Evolutionary conservation across 2,329 filamentous ascomycete genomes (phyloP).

Genomic region (Apiospora kogelbergensis): DNA sequence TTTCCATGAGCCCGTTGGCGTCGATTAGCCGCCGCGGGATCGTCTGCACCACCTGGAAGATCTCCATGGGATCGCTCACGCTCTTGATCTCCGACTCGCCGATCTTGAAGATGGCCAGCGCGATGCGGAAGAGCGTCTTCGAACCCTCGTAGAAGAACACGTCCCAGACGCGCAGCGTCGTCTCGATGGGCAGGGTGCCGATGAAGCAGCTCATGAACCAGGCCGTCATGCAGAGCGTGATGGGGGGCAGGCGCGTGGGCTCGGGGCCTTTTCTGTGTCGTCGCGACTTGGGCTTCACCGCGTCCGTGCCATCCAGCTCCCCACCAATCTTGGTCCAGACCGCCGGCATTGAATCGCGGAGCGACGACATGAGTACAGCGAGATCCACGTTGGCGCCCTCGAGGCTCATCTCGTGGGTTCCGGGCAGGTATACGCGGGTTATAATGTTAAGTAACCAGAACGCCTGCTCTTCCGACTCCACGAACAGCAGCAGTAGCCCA

Average conservation of each 20-base stretch:
- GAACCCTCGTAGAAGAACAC: slow-evolving; percentile 94
- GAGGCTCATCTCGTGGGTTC: slow-evolving; percentile 86
- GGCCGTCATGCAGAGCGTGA: slow-evolving; percentile 88
- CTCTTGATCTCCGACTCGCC: slow-evolving; percentile 79
- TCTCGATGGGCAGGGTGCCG: slow-evolving; percentile 87
- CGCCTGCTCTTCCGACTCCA: slow-evolving; percentile 82
- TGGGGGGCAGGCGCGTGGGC: slow-evolving; percentile 71
- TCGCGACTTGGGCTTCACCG: slow-evolving; percentile 37
- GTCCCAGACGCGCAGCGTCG: slow-evolving; percentile 90
- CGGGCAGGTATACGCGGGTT: slow-evolving; percentile 82
- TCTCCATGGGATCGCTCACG: slow-evolving; percentile 86
- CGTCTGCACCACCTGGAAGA: slow-evolving; percentile 90
- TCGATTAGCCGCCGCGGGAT: slow-evolving; percentile 81
- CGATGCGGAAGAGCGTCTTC: slow-evolving; percentile 90
- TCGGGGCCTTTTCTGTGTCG: slow-evolving; percentile 39
- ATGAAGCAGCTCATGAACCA: slow-evolving; percentile 99
- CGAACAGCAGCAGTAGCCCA: slow-evolving; percentile 83
- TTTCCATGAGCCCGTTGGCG: slow-evolving; percentile 77
- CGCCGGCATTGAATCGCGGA: slow-evolving; percentile 77
- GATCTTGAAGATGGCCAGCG: slow-evolving; percentile 86
- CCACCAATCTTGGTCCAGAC: slow-evolving; percentile 88
- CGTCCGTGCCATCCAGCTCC: slow-evolving; percentile 59
- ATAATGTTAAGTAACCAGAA: slow-evolving; percentile 95
- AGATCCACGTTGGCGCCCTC: slow-evolving; percentile 93
- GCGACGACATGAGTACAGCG: slow-evolving; percentile 84